phyloP scores from a whole-genome alignment of 2,329 filamentous ascomycete species.

The Lasiodiplodia sp. region DNA sequence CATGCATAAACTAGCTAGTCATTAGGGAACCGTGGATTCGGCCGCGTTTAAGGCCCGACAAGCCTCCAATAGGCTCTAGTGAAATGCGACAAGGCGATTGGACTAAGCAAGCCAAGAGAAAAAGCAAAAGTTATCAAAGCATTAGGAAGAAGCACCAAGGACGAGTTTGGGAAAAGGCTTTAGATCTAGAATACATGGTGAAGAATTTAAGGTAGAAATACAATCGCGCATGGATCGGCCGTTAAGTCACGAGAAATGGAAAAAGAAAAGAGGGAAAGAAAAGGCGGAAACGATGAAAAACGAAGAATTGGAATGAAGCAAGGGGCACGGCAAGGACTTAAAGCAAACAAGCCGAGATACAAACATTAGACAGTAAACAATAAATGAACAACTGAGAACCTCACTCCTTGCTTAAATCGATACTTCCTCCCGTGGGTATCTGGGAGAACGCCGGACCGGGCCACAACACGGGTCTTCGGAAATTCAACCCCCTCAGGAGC shows the following conservation, averaged over 20 bases:
- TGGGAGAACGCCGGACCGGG: neutral
- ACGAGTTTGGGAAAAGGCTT: neutral
- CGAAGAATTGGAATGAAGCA: neutral
- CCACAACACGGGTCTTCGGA: neutral
- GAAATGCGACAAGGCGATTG: neutral
- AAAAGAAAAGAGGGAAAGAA: neutral
- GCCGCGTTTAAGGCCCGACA: neutral
- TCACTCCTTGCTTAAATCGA: slow-evolving; percentile 1
- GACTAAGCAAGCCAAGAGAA: neutral
- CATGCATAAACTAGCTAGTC: neutral
- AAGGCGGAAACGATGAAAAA: neutral
- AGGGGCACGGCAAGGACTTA: neutral
- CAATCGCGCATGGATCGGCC: too few species aligned
- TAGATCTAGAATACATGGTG: neutral
- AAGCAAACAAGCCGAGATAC: neutral
- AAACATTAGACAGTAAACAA: slow-evolving; percentile 1
- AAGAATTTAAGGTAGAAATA: neutral
- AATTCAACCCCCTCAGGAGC: neutral
- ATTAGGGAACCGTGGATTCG: neutral
- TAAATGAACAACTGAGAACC: neutral
- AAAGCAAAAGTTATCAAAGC: neutral
- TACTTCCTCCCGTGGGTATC: neutral
- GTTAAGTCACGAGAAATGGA: neutral
- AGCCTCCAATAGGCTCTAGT: neutral
- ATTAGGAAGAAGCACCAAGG: neutral